Percentiles rank a stretch among this genome's conserved stretches.
Evolutionary conservation across 1,139 yeast species (phyloP).

Genomic region (Yamadazyma mexicana): DNA sequence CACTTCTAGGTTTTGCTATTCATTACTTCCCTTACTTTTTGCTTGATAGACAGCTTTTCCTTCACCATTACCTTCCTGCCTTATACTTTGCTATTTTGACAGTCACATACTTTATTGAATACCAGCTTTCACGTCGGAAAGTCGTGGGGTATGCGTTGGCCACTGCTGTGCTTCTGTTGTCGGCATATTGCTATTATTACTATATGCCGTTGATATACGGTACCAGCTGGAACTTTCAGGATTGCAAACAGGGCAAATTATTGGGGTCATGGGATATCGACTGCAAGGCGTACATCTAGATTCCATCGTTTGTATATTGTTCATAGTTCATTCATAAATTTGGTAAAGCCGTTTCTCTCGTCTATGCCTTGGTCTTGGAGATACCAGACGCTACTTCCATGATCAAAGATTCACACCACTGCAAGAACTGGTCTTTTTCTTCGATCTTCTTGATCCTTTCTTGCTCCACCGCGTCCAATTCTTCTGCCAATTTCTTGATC

Average conservation of each 20-base stretch:
- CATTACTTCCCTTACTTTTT: conserved; percentile 37
- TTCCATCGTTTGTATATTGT: too few species aligned
- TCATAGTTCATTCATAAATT: too few species aligned
- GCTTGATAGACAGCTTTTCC: conserved; percentile 33
- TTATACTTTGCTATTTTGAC: conserved; percentile 36
- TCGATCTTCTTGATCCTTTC: conserved; percentile 58
- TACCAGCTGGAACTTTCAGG: conserved; percentile 27
- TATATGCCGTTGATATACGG: conserved; percentile 40
- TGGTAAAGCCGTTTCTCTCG: too few species aligned
- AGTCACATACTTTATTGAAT: conserved; percentile 32
- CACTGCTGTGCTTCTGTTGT: conserved; percentile 12
- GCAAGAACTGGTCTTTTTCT: conserved; percentile 65
- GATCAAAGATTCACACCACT: conserved; percentile 70
- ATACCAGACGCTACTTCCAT: conserved; percentile 59
- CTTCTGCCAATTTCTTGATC: conserved; percentile 63
- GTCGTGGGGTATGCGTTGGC: conserved; percentile 20
- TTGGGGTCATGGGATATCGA: conserved; percentile 38
- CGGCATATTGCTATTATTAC: conserved; percentile 20
- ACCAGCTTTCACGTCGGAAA: conserved; percentile 23
- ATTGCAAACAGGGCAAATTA: conserved; percentile 31
- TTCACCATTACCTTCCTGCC: conserved; percentile 42
- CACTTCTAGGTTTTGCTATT: conserved; percentile 34
- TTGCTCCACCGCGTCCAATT: conserved; percentile 61
- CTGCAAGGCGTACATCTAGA: conserved; percentile 20
- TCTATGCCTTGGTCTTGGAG: conserved; percentile 29